Evolutionary conservation across 306 rosid species (phyloP).

Genomic region (Medicago truncatula): MtrunA17r5.0-ANR NC_053046.1:28589001-28589500

Average conservation of each 20-base stretch:
- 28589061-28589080: not conserved
- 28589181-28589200: no score
- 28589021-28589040: not conserved
- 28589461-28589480: not conserved
- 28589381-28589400: not conserved
- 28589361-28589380: not conserved
- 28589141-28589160: no score
- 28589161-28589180: no score
- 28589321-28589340: not conserved
- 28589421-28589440: not conserved
- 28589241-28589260: no score
- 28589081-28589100: no score
- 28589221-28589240: no score
- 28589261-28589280: no score
- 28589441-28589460: not conserved
- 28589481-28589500: no score
- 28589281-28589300: not conserved
- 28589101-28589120: no score
- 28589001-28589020: not conserved
- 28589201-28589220: no score
- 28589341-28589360: not conserved
- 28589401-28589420: not conserved
- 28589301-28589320: constrained; percentile 12
- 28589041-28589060: no score
- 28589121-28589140: no score